Base-by-base conservation (phyloP, 306 rosid genomes). In the Lupinus albus region DNA sequence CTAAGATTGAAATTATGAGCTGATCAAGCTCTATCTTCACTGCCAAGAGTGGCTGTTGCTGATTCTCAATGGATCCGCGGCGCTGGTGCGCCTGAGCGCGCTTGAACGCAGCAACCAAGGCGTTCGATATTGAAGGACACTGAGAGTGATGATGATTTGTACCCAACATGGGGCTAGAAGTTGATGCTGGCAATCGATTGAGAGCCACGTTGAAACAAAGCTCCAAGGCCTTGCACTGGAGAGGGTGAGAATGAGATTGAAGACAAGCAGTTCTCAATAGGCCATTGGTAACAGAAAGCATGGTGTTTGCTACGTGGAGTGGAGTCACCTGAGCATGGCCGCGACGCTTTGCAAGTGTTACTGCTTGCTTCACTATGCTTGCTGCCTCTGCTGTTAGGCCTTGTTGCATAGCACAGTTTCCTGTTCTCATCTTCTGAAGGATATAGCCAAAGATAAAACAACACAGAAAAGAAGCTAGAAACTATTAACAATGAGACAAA, bases 321-420 rank as follows among this genome's bases (percentile, higher is more conserved):
- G 99, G 99, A 6, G 99, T 90, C 21, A 94, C 95, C 48, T 94
- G 99, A 14, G 95, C 97, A 68, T 94, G 99, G 49, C 99, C 99
- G 0, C 99, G 89, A 1, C 91, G 89, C 76, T 78, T 84, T 0
- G 99, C 99, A 0, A 90, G 87, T 28, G 85, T 62, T 21, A 90
- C 78, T 0, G 99, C 96, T 55, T 88, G 95, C 64, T 85, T 94
- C 14, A 94, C 89, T 58, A 85, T 64, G 73, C 76, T 73, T 6
- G 91, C 84, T 0, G 97, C 94, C 49, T 94, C 99, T 1, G 84
- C 38, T 0, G 97, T 90, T 8, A 94, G 82, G 18, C 96, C 92
- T 67, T 94, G 97, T 77, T 88, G 97, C 52, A 90, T 72, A 3
- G 88, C 64, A 68, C 87, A 84, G 46, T 88, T 89, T 61, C 92